Evolutionary conservation across 108 stramenopile genomes (phyloP).

Genomic region (Cyclotella atomus): DNA sequence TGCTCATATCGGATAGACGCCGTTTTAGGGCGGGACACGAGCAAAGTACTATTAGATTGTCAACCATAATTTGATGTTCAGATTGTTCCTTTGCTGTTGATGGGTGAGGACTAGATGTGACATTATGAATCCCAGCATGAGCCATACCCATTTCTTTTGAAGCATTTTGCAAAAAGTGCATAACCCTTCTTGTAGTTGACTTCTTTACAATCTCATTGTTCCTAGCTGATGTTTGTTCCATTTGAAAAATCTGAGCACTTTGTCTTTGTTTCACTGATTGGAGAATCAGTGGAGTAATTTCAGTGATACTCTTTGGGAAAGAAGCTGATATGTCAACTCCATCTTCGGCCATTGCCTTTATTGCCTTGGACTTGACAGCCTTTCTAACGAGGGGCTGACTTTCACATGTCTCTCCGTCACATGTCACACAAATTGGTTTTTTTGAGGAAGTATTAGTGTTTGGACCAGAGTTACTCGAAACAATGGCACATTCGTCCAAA

Average conservation of each 20-base stretch:
- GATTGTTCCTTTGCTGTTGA: too few relatives aligned
- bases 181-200: background rate
- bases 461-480: background rate
- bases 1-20: slow-evolving; percentile 29
- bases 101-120: too few relatives aligned
- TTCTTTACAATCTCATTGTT: background rate
- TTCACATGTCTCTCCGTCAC: slow-evolving; percentile 34
- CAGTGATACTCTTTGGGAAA: slow-evolving; percentile 37
- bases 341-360: slow-evolving; percentile 49
- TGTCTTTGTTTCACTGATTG: background rate
- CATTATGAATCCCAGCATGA: slow-evolving; percentile 12
- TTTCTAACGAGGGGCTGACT: slow-evolving; percentile 12
- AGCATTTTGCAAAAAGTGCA: slow-evolving; percentile 13
- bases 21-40: slow-evolving; percentile 39
- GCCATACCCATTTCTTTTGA: slow-evolving; percentile 27
- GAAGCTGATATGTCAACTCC: slow-evolving; percentile 53
- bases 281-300: slow-evolving; percentile 29
- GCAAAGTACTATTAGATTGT: slow-evolving; percentile 54
- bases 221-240: background rate
- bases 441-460: background rate
- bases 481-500: slow-evolving; percentile 38
- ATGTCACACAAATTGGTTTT: slow-evolving; percentile 21
- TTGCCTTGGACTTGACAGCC: slow-evolving; percentile 41
- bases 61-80: slow-evolving; percentile 23
- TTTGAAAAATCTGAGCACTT: background rate